These are phyloP conservation scores for Nigrograna mackinnonii DNA, from an alignment of 2,329 filamentous ascomycete genomes.

Conservation along the genomic window DNA sequence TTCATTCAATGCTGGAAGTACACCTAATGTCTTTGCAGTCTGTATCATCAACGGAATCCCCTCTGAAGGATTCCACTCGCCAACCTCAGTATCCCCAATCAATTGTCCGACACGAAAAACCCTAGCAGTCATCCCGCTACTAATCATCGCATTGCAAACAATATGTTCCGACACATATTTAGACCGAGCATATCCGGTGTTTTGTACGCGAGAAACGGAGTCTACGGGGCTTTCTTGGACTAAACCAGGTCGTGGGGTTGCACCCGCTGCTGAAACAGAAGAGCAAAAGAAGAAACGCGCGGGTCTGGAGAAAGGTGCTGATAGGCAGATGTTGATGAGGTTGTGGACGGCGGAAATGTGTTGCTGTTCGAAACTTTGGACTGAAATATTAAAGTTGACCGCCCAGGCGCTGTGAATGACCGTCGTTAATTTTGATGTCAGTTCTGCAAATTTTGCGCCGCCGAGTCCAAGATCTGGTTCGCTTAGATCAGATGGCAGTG, in stretches of 20 bases:
- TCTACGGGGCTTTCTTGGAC: conserved; percentile 42
- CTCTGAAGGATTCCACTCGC: conserved; percentile 55
- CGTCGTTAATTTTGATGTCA: conserved; percentile 34
- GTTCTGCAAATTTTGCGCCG: conserved; percentile 12
- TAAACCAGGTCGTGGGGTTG: conserved; percentile 39
- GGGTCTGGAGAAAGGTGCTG: conserved; percentile 28
- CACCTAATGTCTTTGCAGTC: conserved; percentile 49
- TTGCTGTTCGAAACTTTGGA: conserved; percentile 54
- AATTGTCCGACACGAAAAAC: conserved; percentile 52
- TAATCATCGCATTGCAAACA: conserved; percentile 23
- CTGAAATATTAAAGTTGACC: conserved; percentile 60
- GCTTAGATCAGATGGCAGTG: conserved; percentile 47
- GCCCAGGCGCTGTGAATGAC: conserved; percentile 60
- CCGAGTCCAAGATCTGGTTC: conserved; percentile 46
- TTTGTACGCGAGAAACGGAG: conserved; percentile 46
- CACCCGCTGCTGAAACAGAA: conserved; percentile 48
- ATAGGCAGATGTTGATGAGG: conserved; percentile 45
- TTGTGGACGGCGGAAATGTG: conserved; percentile 50
- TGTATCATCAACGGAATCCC: conserved; percentile 56
- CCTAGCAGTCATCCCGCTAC: conserved; percentile 21
- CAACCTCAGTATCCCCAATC: conserved; percentile 49
- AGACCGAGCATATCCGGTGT: conserved; percentile 56
- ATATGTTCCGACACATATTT: conserved; percentile 56
- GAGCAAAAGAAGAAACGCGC: conserved; percentile 51
- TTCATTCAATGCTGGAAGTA: conserved; percentile 51